Percentiles rank a stretch among this genome's conserved stretches.
phyloP scores from a whole-genome alignment of 495 filamentous ascomycete species.

The Bacidia rubella region DNA sequence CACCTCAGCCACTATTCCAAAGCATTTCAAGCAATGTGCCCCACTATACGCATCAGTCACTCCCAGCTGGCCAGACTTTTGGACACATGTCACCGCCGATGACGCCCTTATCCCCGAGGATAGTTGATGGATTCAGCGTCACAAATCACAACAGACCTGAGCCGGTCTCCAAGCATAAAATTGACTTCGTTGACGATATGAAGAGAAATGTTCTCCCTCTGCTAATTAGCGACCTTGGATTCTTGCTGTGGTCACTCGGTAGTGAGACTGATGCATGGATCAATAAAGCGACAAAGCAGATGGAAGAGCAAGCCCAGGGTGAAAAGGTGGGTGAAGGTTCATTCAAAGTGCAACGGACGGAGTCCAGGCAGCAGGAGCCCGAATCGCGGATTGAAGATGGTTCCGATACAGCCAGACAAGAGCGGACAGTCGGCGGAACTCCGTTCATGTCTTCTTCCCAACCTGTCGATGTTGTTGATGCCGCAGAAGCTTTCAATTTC shows the following conservation, averaged over 20 bases:
- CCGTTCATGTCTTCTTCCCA: background rate
- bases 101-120: slow-evolving; percentile 6
- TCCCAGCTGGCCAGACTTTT: slow-evolving; percentile 1
- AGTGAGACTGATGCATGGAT: slow-evolving; percentile 94
- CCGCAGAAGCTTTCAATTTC: background rate
- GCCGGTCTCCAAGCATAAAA: slow-evolving; percentile 1
- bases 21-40: background rate
- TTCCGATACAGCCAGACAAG: too few relatives aligned
- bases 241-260: slow-evolving; percentile 64
- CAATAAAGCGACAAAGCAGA: slow-evolving; percentile 30
- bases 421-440: background rate
- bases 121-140: background rate
- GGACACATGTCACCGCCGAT: slow-evolving; percentile 2
- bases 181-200: slow-evolving; percentile 55
- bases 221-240: slow-evolving; percentile 79
- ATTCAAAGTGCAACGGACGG: background rate
- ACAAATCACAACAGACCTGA: background rate
- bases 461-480: background rate
- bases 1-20: background rate
- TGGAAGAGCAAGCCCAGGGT: background rate
- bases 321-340: background rate
- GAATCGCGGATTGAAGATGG: too few relatives aligned
- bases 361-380: background rate
- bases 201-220: slow-evolving; percentile 71
- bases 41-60: background rate